Base-by-base conservation (phyloP, 495 filamentous ascomycete species). In the Penicillium macrosclerotiorum region DNA sequence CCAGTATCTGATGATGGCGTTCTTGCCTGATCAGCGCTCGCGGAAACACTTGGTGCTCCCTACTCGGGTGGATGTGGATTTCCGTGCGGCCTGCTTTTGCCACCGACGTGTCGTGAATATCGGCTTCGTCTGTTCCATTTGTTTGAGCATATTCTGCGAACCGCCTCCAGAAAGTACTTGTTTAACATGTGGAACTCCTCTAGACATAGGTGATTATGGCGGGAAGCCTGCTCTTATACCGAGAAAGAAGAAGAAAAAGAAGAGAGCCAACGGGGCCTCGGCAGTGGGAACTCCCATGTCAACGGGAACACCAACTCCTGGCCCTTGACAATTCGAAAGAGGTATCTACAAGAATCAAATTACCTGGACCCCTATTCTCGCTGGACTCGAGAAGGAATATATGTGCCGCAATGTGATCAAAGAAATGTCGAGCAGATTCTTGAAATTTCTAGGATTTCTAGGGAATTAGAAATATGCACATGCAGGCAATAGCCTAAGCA, bases 61-160 rank as follows among this genome's bases (percentile, higher is more conserved):
- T 0, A 87, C 83, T 9, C 82, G 87, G n/a, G 85, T 87, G 23
- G 79, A 85, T 34, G 93, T 98, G 27, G 94, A 98, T 73, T 98
- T 98, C 63, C 78, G 94, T 8, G 92, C 93, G 5, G 93, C 93
- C 11, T 98, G 93, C 67, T 98, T 98, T 64, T 98, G 93, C 64
- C 93, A 98, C 67, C 77, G 92, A 24, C 79, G 77, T 18, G 90
- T 97, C 11, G 85, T 98, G 43, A 89, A 96, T 69, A 79, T 93
- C 19, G 93, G 89, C 8, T 98, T 85, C 59, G 94, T 98, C 32
- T 98, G 93, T 72, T 92, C 87, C 32, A 87, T 98, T 46, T 98
- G 93, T 62, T 72, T 98, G 52, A 93, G 89, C 67, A 98, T 86
- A 33, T 86, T 86, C 49, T 86, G 83, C 51, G 75, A 80, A 14